Evolutionary conservation across 805 yeast species (phyloP).

Genomic region (Metschnikowia continentalis): DNA sequence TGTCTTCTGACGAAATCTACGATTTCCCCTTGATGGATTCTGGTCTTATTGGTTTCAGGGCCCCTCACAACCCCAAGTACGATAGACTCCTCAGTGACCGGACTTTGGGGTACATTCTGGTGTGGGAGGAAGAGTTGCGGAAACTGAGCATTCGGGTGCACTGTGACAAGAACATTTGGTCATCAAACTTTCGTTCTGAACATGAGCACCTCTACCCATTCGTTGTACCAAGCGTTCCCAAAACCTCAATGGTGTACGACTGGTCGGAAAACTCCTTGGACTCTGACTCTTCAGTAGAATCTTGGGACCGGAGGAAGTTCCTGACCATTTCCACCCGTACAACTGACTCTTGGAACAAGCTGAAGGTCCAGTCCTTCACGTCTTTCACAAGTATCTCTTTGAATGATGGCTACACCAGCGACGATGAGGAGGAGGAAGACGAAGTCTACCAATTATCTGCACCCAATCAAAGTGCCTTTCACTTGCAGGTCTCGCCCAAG

Average conservation of each 20-base stretch:
- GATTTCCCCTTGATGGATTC: constrained; percentile 2
- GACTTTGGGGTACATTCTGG: neutral
- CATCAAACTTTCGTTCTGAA: neutral
- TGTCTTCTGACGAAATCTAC: neutral
- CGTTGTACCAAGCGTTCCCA: no score
- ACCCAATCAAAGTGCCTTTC: neutral
- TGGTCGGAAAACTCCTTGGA: neutral
- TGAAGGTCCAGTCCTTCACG: no score
- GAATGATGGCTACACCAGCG: no score
- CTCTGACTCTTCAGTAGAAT: neutral
- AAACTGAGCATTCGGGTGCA: neutral
- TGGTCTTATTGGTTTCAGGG: constrained; percentile 1
- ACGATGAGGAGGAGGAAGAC: neutral
- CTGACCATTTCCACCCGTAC: neutral
- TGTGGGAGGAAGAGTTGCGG: neutral
- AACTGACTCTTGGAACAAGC: neutral
- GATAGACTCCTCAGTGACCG: neutral
- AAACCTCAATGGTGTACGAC: neutral
- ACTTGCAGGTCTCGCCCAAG: neutral
- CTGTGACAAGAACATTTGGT: neutral
- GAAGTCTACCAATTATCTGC: neutral
- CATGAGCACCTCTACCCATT: no score
- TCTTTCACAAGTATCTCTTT: no score
- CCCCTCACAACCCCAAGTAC: neutral
- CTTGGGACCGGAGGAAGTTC: neutral